A percentile compares a stretch with the other conserved stretches of the same genome.
These are phyloP conservation scores for Aureoboletus auriporus DNA, from an alignment of 768 basidiomycete genomes.

Conservation along the genomic window DNA sequence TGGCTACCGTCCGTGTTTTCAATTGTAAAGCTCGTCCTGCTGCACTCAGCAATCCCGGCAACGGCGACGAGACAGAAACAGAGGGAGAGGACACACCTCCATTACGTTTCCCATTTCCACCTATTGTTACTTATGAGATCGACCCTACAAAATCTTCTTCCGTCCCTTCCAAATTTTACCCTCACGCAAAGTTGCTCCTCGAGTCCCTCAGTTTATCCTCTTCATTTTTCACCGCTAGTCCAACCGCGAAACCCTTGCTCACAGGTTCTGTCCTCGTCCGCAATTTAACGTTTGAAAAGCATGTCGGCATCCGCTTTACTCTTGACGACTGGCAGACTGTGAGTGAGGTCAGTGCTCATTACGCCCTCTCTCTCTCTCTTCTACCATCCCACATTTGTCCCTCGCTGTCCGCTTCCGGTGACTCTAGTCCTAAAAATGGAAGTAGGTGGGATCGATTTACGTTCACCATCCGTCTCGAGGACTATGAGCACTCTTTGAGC, in stretches of 20 bases:
- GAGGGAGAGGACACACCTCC: conserved; percentile 27
- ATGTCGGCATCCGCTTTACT: conserved; percentile 83
- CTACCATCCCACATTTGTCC: conserved; percentile 29
- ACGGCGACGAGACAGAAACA: conserved; percentile 44
- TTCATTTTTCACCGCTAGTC: conserved; percentile 1
- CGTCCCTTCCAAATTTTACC: conserved; percentile 1
- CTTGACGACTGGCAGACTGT: conserved; percentile 94
- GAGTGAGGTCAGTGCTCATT: conserved; percentile 67
- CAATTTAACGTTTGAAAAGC: conserved; percentile 85
- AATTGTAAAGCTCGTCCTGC: conserved; percentile 68
- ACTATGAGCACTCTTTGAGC: conserved; percentile 51
- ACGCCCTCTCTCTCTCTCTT: conserved; percentile 40
- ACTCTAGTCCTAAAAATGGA: background rate
- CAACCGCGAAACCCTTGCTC: conserved; percentile 36
- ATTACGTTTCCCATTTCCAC: conserved; percentile 23
- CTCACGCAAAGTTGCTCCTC: conserved; percentile 31
- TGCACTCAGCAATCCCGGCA: conserved; percentile 34
- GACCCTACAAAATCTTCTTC: conserved; percentile 16
- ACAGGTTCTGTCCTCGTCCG: conserved; percentile 77
- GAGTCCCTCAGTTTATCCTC: conserved; percentile 34
- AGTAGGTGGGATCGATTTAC: conserved; percentile 53
- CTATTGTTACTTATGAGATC: conserved; percentile 20
- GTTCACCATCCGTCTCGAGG: conserved; percentile 68
- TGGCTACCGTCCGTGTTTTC: conserved; percentile 62
- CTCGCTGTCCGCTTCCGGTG: too few relatives aligned